Evolutionary conservation across 495 filamentous ascomycete genomes (phyloP).

Genomic region (Hyaloscypha bicolor): DNA sequence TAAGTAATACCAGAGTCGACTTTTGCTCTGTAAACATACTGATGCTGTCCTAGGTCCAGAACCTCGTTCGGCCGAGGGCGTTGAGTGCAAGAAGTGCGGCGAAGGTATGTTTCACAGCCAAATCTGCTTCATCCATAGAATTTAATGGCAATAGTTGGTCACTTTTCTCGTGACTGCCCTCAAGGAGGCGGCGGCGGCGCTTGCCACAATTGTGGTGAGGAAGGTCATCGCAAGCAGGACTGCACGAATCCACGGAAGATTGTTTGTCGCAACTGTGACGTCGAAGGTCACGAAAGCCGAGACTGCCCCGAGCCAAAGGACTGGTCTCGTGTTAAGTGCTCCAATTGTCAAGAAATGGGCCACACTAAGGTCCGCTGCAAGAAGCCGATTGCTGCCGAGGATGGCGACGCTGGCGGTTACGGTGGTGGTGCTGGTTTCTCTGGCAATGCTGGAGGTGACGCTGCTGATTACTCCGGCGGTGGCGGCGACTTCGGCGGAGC

Average conservation of each 20-base stretch:
- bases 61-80: slow-evolving; percentile 68
- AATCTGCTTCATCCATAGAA: not conserved
- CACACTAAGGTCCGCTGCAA: slow-evolving; percentile 32
- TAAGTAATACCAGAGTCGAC: slow-evolving; percentile 13
- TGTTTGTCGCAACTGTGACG: slow-evolving; percentile 73
- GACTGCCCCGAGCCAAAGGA: slow-evolving; percentile 80
- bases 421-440: slow-evolving; percentile 1
- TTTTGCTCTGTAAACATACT: not conserved
- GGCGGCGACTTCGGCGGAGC: not conserved
- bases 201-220: slow-evolving; percentile 32
- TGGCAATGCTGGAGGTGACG: not conserved
- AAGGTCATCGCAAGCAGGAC: slow-evolving; percentile 43
- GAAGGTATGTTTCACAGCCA: slow-evolving; percentile 52
- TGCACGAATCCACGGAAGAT: slow-evolving; percentile 47
- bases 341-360: slow-evolving; percentile 29
- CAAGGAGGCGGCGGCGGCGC: slow-evolving; percentile 38
- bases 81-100: slow-evolving; percentile 81
- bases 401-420: slow-evolving; percentile 7
- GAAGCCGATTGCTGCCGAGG: slow-evolving; percentile 17
- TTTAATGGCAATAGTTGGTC: slow-evolving; percentile 58
- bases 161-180: slow-evolving; percentile 84
- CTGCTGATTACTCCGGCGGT: not conserved
- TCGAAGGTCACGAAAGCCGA: slow-evolving; percentile 68
- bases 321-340: slow-evolving; percentile 39
- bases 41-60: slow-evolving; percentile 43